Percentiles rank a stretch among this genome's conserved stretches.
These are phyloP conservation scores for Mortierella sp. DNA, from an alignment of 371 early-diverging fungal genomes.

Conservation along the genomic window DNA sequence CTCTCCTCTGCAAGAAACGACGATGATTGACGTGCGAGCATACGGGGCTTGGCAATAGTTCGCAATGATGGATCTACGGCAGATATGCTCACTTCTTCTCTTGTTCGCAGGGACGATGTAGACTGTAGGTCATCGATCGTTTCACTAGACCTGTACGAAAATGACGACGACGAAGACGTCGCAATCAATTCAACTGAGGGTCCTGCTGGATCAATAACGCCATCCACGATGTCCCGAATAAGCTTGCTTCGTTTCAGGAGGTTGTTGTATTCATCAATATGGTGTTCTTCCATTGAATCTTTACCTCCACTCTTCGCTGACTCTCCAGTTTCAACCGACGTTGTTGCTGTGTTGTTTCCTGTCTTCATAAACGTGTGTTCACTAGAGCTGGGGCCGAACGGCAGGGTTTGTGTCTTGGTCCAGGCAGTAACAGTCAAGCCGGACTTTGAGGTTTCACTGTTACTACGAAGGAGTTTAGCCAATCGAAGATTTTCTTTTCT, in stretches of 20 bases:
- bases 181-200: slow-evolving; percentile 3
- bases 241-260: slow-evolving; percentile 31
- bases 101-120: not conserved
- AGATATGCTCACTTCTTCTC: not conserved
- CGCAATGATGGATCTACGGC: slow-evolving; percentile 15
- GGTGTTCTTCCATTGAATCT: not conserved
- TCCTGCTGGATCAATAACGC: slow-evolving; percentile 15
- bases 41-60: slow-evolving; percentile 24
- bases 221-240: slow-evolving; percentile 41
- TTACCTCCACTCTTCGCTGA: not conserved
- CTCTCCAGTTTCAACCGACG: not conserved
- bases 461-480: slow-evolving; percentile 8
- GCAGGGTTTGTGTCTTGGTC: slow-evolving; percentile 21
- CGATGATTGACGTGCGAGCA: slow-evolving; percentile 31
- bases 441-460: not conserved
- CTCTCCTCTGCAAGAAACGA: slow-evolving; percentile 49
- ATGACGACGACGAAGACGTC: slow-evolving; percentile 3
- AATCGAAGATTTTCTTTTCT: slow-evolving; percentile 25
- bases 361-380: not conserved
- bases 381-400: slow-evolving; percentile 10
- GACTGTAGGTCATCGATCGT: slow-evolving; percentile 23
- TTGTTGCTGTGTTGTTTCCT: not conserved
- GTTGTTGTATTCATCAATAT: slow-evolving; percentile 35
- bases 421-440: not conserved
- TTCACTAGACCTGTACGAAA: not conserved